Base-by-base conservation (phyloP, 768 basidiomycete species). In the Cystobasidium ongulense region DNA sequence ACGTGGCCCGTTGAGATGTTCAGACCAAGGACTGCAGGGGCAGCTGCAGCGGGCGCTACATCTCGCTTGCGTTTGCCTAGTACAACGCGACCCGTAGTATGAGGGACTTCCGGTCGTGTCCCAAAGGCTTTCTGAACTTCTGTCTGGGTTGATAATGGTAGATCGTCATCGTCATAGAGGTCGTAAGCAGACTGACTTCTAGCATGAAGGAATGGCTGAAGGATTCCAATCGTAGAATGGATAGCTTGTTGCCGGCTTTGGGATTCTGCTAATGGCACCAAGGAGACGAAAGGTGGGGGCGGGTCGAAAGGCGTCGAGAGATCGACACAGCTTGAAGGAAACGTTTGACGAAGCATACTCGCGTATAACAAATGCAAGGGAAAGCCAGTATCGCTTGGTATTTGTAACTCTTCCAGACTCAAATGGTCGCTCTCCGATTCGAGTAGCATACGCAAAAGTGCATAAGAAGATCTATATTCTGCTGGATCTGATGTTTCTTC, bases 1-100 rank as follows among this genome's bases (percentile, higher is more conserved):
- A 27, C 27, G 29, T 17, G 23, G 57, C 29, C 57, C 17, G 57
- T 27, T 35, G 57, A 5, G 4, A 27, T 15, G 57, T 59, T 59
- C 23, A 59, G 29, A 7, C 29, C 57, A 10, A 31, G 2, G 29
- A 21, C 57, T 5, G 35, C 72, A 74, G 39, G 41, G 80, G 82
- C 79, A 71, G 80, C 81, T 74, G 83, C 83, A 39, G 74, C 29
- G 79, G 83, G 85, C 73, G 83, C 87, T 88, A 77, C 81, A 87
- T 83, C 50, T 63, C 63, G 8, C 61, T 72, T 52, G 25, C 35
- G 57, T n/a, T 73, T 54, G 63, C 68, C 68, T 2, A 71, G 68
- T 15, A 59, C 36, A 18, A 71, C 53, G 35, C 35, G 3, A 54
- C 68, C 68, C 15, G 33, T 71, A 21, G 35, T 54, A n/a, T 23